Conservation (phyloP, 2,329 filamentous ascomycete species). For the Penicillium hordei region DNA sequence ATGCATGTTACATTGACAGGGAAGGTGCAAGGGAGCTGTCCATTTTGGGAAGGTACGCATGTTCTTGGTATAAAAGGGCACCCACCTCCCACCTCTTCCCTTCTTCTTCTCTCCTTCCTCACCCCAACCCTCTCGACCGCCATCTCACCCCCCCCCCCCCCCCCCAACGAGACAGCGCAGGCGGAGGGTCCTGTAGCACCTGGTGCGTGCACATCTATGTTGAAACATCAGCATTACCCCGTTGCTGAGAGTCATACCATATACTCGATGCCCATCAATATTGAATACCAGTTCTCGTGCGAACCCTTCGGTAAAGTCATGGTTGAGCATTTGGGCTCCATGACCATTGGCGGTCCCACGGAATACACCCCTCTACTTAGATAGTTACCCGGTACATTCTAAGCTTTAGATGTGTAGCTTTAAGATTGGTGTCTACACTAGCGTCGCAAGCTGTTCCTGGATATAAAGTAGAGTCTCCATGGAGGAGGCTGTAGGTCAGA, state of each 20-base stretch:
- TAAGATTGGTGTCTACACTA: neutral
- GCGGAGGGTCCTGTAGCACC: neutral
- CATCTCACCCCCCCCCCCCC: too few species aligned
- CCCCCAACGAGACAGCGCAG: neutral
- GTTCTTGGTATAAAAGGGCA: neutral
- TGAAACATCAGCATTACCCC: neutral
- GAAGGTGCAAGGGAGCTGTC: neutral
- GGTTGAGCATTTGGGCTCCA: neutral
- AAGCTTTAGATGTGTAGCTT: neutral
- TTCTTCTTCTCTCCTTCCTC: neutral
- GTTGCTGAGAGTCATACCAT: neutral
- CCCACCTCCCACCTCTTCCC: neutral
- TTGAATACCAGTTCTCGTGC: neutral
- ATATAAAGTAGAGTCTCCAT: neutral
- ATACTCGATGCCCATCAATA: neutral
- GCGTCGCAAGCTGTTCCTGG: neutral
- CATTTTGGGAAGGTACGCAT: neutral
- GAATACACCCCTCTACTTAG: neutral
- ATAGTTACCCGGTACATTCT: neutral
- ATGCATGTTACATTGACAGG: neutral
- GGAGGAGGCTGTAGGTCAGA: too few species aligned
- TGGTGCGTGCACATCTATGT: neutral
- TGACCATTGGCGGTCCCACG: neutral
- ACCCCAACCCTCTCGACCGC: neutral
- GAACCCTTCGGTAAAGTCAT: neutral